Base-by-base conservation (phyloP, 2,329 filamentous ascomycete genomes). In the Sporothrix pseudoabietina region DNA sequence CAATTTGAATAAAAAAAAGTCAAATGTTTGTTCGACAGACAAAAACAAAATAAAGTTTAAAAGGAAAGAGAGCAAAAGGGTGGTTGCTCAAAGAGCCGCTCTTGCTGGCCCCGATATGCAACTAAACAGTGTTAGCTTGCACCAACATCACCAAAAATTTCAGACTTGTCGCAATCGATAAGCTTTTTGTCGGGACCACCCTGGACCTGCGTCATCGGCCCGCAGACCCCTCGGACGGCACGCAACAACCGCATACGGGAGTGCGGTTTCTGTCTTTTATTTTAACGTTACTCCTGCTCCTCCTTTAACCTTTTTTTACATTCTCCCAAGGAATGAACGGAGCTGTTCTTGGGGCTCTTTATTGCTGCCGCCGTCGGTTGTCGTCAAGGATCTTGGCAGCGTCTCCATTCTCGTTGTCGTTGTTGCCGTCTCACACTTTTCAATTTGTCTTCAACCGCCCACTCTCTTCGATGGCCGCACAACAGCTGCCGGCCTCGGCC, bases 191-290 rank as follows among this genome's bases (percentile, higher is more conserved):
- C 22, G 9, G 44, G 44, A 49, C 44, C 44, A 49, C 44, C 4
- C 4, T 61, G 54, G 44, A 16, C 7, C 71, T 69, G 65, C 71
- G 71, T 69, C 54, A 72, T 72, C 71, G 71, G 71, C 71, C 63
- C 30, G 49, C 39, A 22, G 47, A 52, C 47, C 41, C 63, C 65
- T 52, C 52, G 32, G 32, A 55, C 49, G 47, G 66, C 66, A 52
- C 49, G n/a, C 9, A 35, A 19, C 19, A 55, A 22, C 66, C 30
- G 66, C 49, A 54, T 35, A 22, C n/a, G 35, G 44, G 52, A 57
- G 22, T 70, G 68, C 49, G 66, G 66, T n/a, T 41, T 47, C 49
- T 61, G n/a, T 9, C 22, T 22, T 22, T n/a, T 19, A 2, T 41
- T 22, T n/a, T 19, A 2, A 55, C 26, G n/a, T 16, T 16, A 1